A percentile compares a stretch with the other conserved stretches of the same genome.
These are phyloP conservation scores for Naumovozyma baii DNA, from an alignment of 805 yeast genomes.

Conservation along the genomic window DNA sequence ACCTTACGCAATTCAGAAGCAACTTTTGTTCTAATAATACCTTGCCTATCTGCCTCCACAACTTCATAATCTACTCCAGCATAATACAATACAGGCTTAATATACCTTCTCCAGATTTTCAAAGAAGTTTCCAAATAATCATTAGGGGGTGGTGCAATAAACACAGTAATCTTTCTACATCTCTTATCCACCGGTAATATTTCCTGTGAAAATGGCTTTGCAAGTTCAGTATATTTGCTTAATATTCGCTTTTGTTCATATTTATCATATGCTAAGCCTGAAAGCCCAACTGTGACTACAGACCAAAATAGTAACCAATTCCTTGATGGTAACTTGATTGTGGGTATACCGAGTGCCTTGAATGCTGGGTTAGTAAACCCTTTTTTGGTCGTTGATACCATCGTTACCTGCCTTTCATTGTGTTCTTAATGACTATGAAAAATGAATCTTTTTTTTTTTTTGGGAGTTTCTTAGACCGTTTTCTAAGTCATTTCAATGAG, in stretches of 20 bases:
- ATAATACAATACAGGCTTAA: slow-evolving; percentile 78
- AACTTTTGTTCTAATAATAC: slow-evolving; percentile 71
- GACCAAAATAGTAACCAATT: slow-evolving; percentile 91
- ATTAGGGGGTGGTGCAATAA: slow-evolving; percentile 94
- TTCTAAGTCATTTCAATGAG: too few relatives aligned
- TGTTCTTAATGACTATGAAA: too few relatives aligned
- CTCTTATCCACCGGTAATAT: slow-evolving; percentile 39
- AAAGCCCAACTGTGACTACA: slow-evolving; percentile 51
- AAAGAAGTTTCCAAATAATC: slow-evolving; percentile 72
- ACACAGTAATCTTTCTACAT: slow-evolving; percentile 72
- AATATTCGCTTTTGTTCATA: slow-evolving; percentile 60
- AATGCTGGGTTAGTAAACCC: slow-evolving; percentile 59
- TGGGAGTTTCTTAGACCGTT: too few relatives aligned
- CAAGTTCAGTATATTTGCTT: slow-evolving; percentile 52
- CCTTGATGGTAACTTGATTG: slow-evolving; percentile 71
- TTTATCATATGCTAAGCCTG: slow-evolving; percentile 76
- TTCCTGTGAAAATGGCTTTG: slow-evolving; percentile 42
- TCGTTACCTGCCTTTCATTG: background rate
- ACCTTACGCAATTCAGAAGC: slow-evolving; percentile 72
- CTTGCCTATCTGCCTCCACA: slow-evolving; percentile 72
- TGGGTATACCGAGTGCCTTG: slow-evolving; percentile 73
- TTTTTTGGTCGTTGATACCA: slow-evolving; percentile 5
- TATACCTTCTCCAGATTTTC: slow-evolving; percentile 62
- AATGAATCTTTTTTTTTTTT: too few relatives aligned
- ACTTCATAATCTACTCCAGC: slow-evolving; percentile 80